Base-by-base conservation (phyloP, 1,139 yeast genomes). In the Pichia sp. region DNA sequence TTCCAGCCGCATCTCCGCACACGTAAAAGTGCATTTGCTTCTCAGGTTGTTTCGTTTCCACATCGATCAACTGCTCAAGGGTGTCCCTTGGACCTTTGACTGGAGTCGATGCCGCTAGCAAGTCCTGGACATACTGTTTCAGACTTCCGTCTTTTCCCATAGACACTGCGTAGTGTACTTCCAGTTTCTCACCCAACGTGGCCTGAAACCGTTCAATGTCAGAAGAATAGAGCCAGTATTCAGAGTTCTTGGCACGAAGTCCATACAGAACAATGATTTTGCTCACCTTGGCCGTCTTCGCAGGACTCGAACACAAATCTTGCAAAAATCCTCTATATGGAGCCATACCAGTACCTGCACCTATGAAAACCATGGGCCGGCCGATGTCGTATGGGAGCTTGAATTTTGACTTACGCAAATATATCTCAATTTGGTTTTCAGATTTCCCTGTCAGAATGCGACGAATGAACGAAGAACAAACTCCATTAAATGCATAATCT, bases 331-430 rank as follows among this genome's bases (percentile, higher is more conserved):
- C 97, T 58, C 97, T 76, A 65, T 88, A 81, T 38, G 98, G 98
- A 6, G 98, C 97, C 40, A 91, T 86, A 51, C 98, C 98, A 9
- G 97, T 91, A 44, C 99, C 99, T 27, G 97, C 96, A 23, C 97
- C 96, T 52, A 93, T 72, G 78, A 88, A 74, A 46, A 93, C 81
- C 20, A 91, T 72, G 5, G 98, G 96, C 31, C 78, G 75, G 9
- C 72, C 60, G 20, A 87, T 73, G 54, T 83, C 81, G 20, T 81
- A 66, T 6, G 98, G 98, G 46, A 88, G 71, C 64, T 85, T 86
- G 66, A 93, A 91, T 40, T 87, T 83, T 11, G 96, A 86, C 60
- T 87, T 86, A 59, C 96, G 80, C 27, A 88, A 82, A 59, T 85
- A 96, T 25, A 91, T 77, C 3, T 96, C 95, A 34, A 87, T 66